Conservation (phyloP, 1,284 basidiomycete genomes). For the Ustilago lituana region DNA sequence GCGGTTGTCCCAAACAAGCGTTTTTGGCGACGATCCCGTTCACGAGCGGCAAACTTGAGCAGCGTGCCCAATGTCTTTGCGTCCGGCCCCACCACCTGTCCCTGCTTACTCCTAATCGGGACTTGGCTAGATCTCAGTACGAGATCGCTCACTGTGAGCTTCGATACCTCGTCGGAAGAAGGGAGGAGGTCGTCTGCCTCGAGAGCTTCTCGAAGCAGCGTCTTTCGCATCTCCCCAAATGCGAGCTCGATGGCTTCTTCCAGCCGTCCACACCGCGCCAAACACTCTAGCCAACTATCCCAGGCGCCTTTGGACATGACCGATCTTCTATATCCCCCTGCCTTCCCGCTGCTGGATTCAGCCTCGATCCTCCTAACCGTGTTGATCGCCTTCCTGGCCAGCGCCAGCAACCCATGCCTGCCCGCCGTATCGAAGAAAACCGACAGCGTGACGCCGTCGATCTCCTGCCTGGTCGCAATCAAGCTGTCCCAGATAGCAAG, state of each 20-base stretch:
- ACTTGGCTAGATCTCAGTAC: slow-evolving; percentile 5
- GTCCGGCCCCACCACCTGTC: slow-evolving; percentile 48
- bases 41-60: slow-evolving; percentile 65
- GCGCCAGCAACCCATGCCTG: slow-evolving; percentile 69
- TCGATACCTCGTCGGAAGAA: background rate
- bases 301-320: slow-evolving; percentile 73
- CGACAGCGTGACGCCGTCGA: slow-evolving; percentile 77
- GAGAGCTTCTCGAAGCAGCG: slow-evolving; percentile 18
- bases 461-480: slow-evolving; percentile 65
- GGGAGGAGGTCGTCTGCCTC: background rate
- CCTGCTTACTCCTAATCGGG: slow-evolving; percentile 19
- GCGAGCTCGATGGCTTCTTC: slow-evolving; percentile 77
- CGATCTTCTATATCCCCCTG: slow-evolving; percentile 72
- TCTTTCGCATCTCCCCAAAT: slow-evolving; percentile 73
- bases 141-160: slow-evolving; percentile 4
- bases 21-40: slow-evolving; percentile 28
- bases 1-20: too few relatives aligned
- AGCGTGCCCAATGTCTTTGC: slow-evolving; percentile 66
- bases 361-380: slow-evolving; percentile 44
- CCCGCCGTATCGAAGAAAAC: slow-evolving; percentile 87
- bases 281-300: slow-evolving; percentile 85
- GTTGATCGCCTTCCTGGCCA: slow-evolving; percentile 32
- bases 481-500: slow-evolving; percentile 84
- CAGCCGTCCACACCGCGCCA: slow-evolving; percentile 77
- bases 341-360: slow-evolving; percentile 72